phyloP scores from a whole-genome alignment of 2,329 filamentous ascomycete species.

The Neophaeococcomyces aloes region DNA sequence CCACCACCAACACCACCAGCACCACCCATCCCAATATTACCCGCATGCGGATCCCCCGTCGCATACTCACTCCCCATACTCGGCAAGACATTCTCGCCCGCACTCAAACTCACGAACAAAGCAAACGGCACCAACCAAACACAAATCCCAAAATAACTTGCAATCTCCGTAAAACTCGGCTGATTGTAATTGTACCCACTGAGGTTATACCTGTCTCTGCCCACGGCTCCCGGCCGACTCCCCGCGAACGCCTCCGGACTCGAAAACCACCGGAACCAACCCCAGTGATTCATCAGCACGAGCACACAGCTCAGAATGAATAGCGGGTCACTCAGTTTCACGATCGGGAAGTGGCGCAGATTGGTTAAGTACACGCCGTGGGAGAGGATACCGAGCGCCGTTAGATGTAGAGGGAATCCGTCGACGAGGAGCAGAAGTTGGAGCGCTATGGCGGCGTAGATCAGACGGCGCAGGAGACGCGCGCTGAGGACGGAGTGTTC shows the following conservation, averaged over 20 bases:
- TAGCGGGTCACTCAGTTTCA: slow-evolving; percentile 76
- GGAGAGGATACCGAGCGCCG: slow-evolving; percentile 63
- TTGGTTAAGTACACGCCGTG: slow-evolving; percentile 85
- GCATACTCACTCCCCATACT: slow-evolving; percentile 74
- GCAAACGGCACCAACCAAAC: slow-evolving; percentile 96
- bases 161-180: slow-evolving; percentile 85
- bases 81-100: slow-evolving; percentile 87
- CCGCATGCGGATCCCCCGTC: slow-evolving; percentile 36
- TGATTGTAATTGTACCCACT: slow-evolving; percentile 34
- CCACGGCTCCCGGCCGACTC: slow-evolving; percentile 13
- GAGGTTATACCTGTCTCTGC: slow-evolving; percentile 33
- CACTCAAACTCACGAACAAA: slow-evolving; percentile 85
- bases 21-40: slow-evolving; percentile 1
- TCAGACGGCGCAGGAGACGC: slow-evolving; percentile 70
- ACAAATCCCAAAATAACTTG: slow-evolving; percentile 89
- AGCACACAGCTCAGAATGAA: slow-evolving; percentile 77
- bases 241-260: slow-evolving; percentile 41
- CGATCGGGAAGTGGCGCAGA: slow-evolving; percentile 62
- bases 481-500: slow-evolving; percentile 92
- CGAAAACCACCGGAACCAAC: slow-evolving; percentile 94
- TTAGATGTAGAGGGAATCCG: slow-evolving; percentile 68
- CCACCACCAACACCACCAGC: slow-evolving; percentile 6
- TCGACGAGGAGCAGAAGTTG: slow-evolving; percentile 72
- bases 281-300: slow-evolving; percentile 80
- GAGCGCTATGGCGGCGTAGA: slow-evolving; percentile 66